Conservation (phyloP, 257 asterid genomes). For the Lithospermum erythrorhizon region DNA sequence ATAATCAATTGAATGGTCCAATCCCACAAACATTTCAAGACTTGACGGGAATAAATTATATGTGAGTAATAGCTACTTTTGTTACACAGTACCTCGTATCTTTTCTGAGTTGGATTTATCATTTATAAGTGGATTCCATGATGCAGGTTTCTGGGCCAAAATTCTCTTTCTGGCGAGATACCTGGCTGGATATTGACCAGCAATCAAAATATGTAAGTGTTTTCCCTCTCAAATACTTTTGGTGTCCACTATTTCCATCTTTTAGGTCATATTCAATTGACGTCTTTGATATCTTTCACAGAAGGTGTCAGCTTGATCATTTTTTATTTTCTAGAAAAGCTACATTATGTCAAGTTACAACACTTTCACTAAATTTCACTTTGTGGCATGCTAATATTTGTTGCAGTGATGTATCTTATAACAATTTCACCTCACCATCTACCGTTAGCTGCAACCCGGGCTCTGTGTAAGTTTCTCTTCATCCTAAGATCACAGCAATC, state of each 20-base stretch:
- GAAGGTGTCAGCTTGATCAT: neutral
- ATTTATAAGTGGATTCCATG: slow-evolving; percentile 1
- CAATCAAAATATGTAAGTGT: slow-evolving; percentile 38
- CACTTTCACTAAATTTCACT: neutral
- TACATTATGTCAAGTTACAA: neutral
- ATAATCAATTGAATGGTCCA: slow-evolving; percentile 53
- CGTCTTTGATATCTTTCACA: neutral
- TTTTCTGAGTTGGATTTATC: neutral
- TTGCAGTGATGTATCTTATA: slow-evolving; percentile 88
- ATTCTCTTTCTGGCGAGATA: slow-evolving; percentile 55
- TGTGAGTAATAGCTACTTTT: slow-evolving; percentile 32
- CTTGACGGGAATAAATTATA: slow-evolving; percentile 4
- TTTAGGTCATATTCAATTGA: neutral
- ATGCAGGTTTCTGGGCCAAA: slow-evolving; percentile 62
- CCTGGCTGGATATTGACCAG: slow-evolving; percentile 45
- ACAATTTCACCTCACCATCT: slow-evolving; percentile 45
- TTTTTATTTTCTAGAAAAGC: too few species aligned
- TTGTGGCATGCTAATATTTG: slow-evolving; percentile 6
- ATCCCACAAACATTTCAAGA: slow-evolving; percentile 29
- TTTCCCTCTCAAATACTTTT: neutral
- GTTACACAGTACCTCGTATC: neutral
- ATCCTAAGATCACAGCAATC: neutral
- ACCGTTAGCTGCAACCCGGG: slow-evolving; percentile 28
- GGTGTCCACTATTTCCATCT: neutral
- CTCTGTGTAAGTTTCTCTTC: slow-evolving; percentile 35